Conservation (phyloP, 768 basidiomycete genomes). For the Auricularia auricula-judae region DNA sequence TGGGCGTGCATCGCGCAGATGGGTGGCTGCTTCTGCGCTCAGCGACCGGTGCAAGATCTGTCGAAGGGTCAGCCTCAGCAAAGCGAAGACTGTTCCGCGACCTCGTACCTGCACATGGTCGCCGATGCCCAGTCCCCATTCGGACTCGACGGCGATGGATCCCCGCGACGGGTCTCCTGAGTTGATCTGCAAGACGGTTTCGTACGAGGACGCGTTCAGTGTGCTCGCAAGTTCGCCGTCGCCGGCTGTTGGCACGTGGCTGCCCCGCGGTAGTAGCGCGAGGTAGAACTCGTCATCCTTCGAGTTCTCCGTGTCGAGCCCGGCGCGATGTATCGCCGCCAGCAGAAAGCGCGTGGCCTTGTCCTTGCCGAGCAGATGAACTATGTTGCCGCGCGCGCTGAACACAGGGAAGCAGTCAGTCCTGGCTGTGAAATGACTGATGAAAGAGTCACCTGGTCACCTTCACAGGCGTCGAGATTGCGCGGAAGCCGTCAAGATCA, state of each 20-base stretch:
- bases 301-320: slow-evolving; percentile 15
- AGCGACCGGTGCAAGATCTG: slow-evolving; percentile 3
- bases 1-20: background rate
- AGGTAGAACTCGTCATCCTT: slow-evolving; percentile 53
- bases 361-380: slow-evolving; percentile 40
- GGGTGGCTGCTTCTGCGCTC: background rate
- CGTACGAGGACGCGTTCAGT: background rate
- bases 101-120: slow-evolving; percentile 38
- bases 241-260: slow-evolving; percentile 10
- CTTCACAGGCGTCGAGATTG: slow-evolving; percentile 34
- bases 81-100: background rate
- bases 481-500: slow-evolving; percentile 29
- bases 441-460: slow-evolving; percentile 40
- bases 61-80: background rate
- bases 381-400: slow-evolving; percentile 65
- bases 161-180: slow-evolving; percentile 68
- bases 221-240: background rate
- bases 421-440: background rate
- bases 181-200: slow-evolving; percentile 29
- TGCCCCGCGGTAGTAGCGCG: slow-evolving; percentile 17
- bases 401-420: background rate
- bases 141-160: slow-evolving; percentile 46
- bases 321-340: slow-evolving; percentile 32
- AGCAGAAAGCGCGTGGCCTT: slow-evolving; percentile 58
- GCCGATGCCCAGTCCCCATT: slow-evolving; percentile 39